Base-by-base conservation (phyloP, 495 filamentous ascomycete genomes). In the Achaetomiella virescens region DNA sequence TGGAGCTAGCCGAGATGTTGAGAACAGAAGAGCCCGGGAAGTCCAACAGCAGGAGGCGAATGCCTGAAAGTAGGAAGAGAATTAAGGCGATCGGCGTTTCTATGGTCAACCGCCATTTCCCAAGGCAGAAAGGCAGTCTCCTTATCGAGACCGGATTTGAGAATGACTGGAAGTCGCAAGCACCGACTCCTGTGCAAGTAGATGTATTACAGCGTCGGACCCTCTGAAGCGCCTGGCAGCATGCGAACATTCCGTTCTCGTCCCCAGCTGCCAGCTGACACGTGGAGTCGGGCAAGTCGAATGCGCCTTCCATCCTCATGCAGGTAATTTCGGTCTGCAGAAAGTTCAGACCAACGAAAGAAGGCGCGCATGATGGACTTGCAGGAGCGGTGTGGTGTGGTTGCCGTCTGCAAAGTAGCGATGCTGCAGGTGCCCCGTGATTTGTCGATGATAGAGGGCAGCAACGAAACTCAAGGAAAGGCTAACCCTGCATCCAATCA, bases 401-500 rank as follows among this genome's bases (percentile, higher is more conserved):
- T 21, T 44, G 27, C 12, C 51, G 20, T 12, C 40, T 41, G 35
- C 40, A 27, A 35, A 35, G 50, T 43, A 38, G 29, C 35, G 38
- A 44, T 43, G 49, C 25, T 44, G 40, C 38, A 38, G 48, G n/a
- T 24, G 38, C 22, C 24, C 49, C 25, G 41, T 54, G 51, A 45
- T 45, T 45, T 36, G 51, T 6, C 7, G 15, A 18, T 18, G 15
- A 14, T 27, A n/a, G 22, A n/a, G 37, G 11, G 27, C 18, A n/a
- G 25, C 15, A 17, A 35, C 14, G 40, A 18, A 42, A 21, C 12
- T 6, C 11, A n/a, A 36, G 37, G 49, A 3, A 17, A 52, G n/a
- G 24, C 15, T 3, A 24, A 44, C 24, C 35, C 14, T 54, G 37
- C 17, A 42, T 22, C 54, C 54, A 56, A 56, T 56, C 54, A 49